Percentiles rank a stretch among this genome's conserved stretches.
These are phyloP conservation scores for Cornus kousa DNA, from an alignment of 148 eudicot genomes.

Conservation along the genomic window DNA sequence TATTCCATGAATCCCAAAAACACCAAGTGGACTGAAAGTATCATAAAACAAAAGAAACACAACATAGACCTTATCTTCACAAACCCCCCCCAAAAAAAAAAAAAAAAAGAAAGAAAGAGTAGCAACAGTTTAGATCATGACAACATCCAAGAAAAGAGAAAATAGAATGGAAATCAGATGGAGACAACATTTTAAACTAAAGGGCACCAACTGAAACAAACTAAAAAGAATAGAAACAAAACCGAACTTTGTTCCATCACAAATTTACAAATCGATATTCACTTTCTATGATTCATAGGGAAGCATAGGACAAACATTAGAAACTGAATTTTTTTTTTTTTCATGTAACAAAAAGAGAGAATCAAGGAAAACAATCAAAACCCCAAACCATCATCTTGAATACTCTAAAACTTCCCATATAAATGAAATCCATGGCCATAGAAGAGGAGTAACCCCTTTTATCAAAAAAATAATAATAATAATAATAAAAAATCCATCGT, in stretches of 20 bases:
- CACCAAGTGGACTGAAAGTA: background rate
- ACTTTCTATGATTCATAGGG: background rate
- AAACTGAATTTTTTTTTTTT: background rate
- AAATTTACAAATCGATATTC: background rate
- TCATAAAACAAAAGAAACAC: background rate
- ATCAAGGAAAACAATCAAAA: conserved; percentile 1
- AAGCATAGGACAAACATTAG: conserved; percentile 4
- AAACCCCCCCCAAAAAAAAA: background rate
- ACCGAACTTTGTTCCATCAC: background rate
- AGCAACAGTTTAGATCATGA: background rate
- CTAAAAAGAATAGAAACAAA: background rate
- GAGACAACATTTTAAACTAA: background rate
- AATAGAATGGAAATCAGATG: conserved; percentile 1
- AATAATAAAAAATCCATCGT: background rate
- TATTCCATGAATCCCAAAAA: background rate
- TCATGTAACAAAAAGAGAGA: background rate
- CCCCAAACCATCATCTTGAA: conserved; percentile 1
- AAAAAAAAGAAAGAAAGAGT: background rate
- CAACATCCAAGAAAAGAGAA: background rate
- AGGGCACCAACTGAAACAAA: background rate
- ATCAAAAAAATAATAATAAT: background rate
- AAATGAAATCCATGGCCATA: background rate
- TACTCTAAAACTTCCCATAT: background rate
- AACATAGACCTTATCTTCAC: background rate
- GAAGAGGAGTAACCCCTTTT: background rate